Conservation (phyloP, 1,139 yeast genomes). For the Kazachstania sp. region DNA sequence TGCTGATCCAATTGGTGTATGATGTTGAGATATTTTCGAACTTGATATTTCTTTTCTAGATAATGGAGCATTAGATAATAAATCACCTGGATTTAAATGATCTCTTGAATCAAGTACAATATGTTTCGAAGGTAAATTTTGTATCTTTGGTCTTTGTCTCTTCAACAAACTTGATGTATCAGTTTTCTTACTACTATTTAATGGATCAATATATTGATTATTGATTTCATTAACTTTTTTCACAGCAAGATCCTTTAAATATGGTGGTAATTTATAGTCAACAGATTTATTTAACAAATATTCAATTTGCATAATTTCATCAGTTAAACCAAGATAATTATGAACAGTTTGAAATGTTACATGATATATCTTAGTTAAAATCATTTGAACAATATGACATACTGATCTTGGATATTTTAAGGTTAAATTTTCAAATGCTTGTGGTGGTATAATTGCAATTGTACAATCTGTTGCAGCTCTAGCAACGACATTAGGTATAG, state of each 20-base stretch:
- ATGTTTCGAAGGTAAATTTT: slow-evolving; percentile 44
- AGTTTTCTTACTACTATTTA: not conserved
- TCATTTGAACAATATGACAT: slow-evolving; percentile 90
- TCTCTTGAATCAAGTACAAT: slow-evolving; percentile 55
- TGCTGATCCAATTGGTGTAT: not conserved
- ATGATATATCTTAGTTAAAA: slow-evolving; percentile 73
- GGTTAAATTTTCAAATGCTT: slow-evolving; percentile 69
- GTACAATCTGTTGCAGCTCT: slow-evolving; percentile 51
- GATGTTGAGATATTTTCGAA: not conserved
- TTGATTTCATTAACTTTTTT: slow-evolving; percentile 32
- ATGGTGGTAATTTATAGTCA: slow-evolving; percentile 49
- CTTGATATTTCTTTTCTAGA: slow-evolving; percentile 39
- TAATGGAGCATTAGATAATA: slow-evolving; percentile 72
- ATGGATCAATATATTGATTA: not conserved
- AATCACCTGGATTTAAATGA: slow-evolving; percentile 72
- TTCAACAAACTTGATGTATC: not conserved
- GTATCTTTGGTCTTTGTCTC: not conserved
- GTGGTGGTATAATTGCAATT: slow-evolving; percentile 82
- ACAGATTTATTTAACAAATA: slow-evolving; percentile 48
- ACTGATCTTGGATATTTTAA: slow-evolving; percentile 79
- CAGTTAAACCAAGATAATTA: slow-evolving; percentile 73
- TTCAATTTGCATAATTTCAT: slow-evolving; percentile 76
- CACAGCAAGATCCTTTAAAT: slow-evolving; percentile 47
- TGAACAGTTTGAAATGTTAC: slow-evolving; percentile 90
- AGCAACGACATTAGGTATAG: slow-evolving; percentile 33